Conservation (phyloP, 768 basidiomycete species). For the Termitomyces sp. region DNA sequence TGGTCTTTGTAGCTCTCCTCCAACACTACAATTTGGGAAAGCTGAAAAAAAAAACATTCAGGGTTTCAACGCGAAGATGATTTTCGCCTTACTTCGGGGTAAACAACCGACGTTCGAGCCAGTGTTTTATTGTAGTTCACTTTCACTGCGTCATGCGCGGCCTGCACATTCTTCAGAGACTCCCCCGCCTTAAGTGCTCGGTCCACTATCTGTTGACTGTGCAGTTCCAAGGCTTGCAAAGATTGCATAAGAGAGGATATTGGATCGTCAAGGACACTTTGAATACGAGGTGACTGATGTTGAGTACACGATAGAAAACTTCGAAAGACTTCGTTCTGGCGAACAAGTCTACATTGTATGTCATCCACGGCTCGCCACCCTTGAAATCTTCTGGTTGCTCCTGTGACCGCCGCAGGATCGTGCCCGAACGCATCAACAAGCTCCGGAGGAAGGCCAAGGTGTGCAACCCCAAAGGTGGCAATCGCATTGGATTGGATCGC, state of each 20-base stretch:
- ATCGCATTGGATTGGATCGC: slow-evolving; percentile 47
- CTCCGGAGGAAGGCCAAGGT: slow-evolving; percentile 53
- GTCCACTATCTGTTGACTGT: slow-evolving; percentile 36
- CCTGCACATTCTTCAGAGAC: slow-evolving; percentile 48
- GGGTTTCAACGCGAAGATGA: neutral
- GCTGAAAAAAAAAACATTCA: slow-evolving; percentile 28
- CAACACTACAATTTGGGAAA: slow-evolving; percentile 63
- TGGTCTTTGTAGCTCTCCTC: slow-evolving; percentile 79
- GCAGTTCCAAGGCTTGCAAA: slow-evolving; percentile 44
- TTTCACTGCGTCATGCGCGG: slow-evolving; percentile 53
- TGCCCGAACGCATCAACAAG: slow-evolving; percentile 71
- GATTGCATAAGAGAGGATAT: slow-evolving; percentile 45
- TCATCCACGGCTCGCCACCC: slow-evolving; percentile 78
- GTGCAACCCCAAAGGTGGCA: slow-evolving; percentile 39
- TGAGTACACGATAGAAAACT: slow-evolving; percentile 35
- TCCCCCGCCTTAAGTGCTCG: slow-evolving; percentile 47
- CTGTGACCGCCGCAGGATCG: slow-evolving; percentile 73
- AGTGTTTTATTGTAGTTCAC: slow-evolving; percentile 59
- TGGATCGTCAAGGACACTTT: slow-evolving; percentile 49
- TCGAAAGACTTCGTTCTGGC: slow-evolving; percentile 52
- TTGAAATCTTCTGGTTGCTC: slow-evolving; percentile 51
- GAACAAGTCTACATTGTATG: slow-evolving; percentile 55
- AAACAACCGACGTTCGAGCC: slow-evolving; percentile 66
- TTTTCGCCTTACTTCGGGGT: slow-evolving; percentile 58
- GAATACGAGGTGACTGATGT: slow-evolving; percentile 18